A percentile compares a stretch with the other conserved stretches of the same genome.
These are phyloP conservation scores for Gliomastix tumulicola DNA, from an alignment of 2,329 filamentous ascomycete species.

Conservation along the genomic window DNA sequence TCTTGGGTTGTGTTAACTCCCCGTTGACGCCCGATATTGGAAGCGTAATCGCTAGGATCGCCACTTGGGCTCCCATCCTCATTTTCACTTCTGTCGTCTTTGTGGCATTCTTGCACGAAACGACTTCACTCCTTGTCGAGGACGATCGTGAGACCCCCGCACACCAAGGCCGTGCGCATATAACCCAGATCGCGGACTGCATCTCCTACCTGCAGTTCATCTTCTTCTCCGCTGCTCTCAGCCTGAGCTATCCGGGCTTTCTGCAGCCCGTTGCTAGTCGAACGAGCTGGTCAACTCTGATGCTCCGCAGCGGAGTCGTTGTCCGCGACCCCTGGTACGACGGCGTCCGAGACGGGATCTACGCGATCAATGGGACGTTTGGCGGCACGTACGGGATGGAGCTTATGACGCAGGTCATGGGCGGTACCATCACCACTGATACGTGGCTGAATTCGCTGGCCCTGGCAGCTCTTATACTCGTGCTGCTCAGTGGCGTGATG, in stretches of 20 bases:
- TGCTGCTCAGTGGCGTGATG: constrained; percentile 10
- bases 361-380: constrained; percentile 60
- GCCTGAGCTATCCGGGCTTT: constrained; percentile 66
- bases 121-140: not conserved
- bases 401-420: constrained; percentile 60
- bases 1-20: not conserved
- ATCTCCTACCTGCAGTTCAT: constrained; percentile 72
- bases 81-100: not conserved
- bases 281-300: constrained; percentile 59
- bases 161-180: not conserved
- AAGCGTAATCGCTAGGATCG: not conserved
- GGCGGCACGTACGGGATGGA: constrained; percentile 48
- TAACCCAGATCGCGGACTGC: constrained; percentile 37
- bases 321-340: constrained; percentile 13
- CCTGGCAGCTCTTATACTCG: constrained; percentile 50
- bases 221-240: constrained; percentile 62
- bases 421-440: constrained; percentile 52
- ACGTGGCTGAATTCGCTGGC: constrained; percentile 65
- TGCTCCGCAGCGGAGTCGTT: constrained; percentile 38
- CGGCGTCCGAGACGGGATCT: constrained; percentile 46
- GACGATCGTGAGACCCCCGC: not conserved
- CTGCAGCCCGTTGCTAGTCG: constrained; percentile 64
- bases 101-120: not conserved
- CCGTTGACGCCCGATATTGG: not conserved
- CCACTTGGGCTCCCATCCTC: not conserved